phyloP scores from a whole-genome alignment of 2,329 filamentous ascomycete species.

The Apiospora arundinis region DNA sequence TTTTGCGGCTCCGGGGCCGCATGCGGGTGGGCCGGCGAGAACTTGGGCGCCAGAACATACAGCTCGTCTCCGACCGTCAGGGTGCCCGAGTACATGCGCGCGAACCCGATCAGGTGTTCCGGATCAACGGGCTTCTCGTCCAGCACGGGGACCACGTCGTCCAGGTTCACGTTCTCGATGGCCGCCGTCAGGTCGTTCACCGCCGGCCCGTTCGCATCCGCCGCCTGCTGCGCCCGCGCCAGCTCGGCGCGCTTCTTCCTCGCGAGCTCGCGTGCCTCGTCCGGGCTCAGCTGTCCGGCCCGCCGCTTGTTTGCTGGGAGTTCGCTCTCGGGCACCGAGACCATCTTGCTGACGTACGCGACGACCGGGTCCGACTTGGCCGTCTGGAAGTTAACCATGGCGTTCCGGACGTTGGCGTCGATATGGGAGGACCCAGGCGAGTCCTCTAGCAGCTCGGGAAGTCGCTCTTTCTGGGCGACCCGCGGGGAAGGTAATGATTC shows the following conservation, averaged over 20 bases:
- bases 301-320: constrained; percentile 84
- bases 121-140: constrained; percentile 70
- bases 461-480: constrained; percentile 77
- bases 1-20: constrained; percentile 77
- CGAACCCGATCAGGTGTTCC: constrained; percentile 94
- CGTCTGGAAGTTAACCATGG: constrained; percentile 82
- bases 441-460: constrained; percentile 78
- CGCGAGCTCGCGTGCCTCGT: constrained; percentile 88
- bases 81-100: constrained; percentile 89
- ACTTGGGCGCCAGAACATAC: constrained; percentile 93
- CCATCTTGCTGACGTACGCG: constrained; percentile 98
- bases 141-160: constrained; percentile 54
- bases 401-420: constrained; percentile 71
- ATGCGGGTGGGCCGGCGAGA: constrained; percentile 79
- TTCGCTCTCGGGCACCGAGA: constrained; percentile 91
- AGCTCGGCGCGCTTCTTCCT: constrained; percentile 90
- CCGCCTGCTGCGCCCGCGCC: constrained; percentile 72
- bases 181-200: constrained; percentile 64
- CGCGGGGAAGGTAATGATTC: constrained; percentile 89
- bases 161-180: constrained; percentile 65
- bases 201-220: constrained; percentile 50
- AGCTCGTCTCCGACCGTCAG: constrained; percentile 88
- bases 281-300: constrained; percentile 76
- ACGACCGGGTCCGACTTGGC: constrained; percentile 78
- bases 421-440: constrained; percentile 81